Conservation (phyloP, 140 eudicot species). For the Cichorium intybus region DNA sequence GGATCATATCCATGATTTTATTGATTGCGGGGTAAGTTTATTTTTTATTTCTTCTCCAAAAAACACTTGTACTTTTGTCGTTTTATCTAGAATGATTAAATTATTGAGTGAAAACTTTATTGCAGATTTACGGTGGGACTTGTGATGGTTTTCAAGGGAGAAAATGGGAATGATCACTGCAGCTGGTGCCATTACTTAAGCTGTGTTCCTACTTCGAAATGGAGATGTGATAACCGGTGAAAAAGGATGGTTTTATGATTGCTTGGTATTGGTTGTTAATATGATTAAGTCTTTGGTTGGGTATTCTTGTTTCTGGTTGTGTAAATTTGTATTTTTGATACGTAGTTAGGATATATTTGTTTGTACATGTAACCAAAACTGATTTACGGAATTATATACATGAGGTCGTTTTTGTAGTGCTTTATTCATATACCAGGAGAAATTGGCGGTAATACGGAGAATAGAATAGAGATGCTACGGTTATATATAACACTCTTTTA, state of each 20-base stretch:
- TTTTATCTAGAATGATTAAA: no score
- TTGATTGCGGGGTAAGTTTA: constrained; percentile 63
- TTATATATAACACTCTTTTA: no score
- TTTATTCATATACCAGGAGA: no score
- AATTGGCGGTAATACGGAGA: no score
- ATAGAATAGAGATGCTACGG: no score
- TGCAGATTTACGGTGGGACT: constrained; percentile 68
- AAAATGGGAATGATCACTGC: constrained; percentile 68
- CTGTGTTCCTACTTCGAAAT: constrained; percentile 87
- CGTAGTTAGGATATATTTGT: constrained; percentile 27
- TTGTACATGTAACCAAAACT: constrained; percentile 26
- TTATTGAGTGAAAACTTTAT: not conserved
- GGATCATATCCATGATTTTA: constrained; percentile 41
- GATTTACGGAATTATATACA: constrained; percentile 11
- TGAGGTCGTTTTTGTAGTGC: not conserved
- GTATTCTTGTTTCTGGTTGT: constrained; percentile 14
- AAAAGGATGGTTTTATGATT: not conserved
- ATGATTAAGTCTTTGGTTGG: constrained; percentile 1
- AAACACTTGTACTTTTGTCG: not conserved
- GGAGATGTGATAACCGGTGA: constrained; percentile 61
- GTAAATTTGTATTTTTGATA: constrained; percentile 18
- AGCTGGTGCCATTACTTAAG: constrained; percentile 91
- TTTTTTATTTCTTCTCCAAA: not conserved
- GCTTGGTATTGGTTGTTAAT: constrained; percentile 11
- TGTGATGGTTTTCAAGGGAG: constrained; percentile 79